These are phyloP conservation scores for Eutrema japonicum DNA, from an alignment of 345 rosid genomes.

Conservation along the genomic window DNA sequence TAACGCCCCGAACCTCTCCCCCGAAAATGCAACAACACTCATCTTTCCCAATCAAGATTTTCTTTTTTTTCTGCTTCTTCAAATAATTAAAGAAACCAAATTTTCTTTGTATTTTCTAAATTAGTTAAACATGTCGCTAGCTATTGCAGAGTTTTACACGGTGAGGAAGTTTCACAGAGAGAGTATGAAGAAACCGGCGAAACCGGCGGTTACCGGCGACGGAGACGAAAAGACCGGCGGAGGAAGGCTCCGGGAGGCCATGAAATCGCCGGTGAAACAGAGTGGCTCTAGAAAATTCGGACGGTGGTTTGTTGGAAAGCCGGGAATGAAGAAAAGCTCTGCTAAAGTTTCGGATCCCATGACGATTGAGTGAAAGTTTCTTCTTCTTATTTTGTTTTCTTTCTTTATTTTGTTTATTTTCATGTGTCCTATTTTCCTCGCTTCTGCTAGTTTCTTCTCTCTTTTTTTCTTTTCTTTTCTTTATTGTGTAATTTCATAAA, in stretches of 20 bases:
- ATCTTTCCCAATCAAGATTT: slow-evolving; percentile 17
- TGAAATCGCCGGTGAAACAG: slow-evolving; percentile 19
- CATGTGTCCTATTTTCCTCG: neutral
- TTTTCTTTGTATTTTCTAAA: neutral
- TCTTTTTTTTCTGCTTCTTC: slow-evolving; percentile 1
- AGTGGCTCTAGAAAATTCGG: slow-evolving; percentile 32
- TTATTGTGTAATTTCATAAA: slow-evolving; percentile 12
- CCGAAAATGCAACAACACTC: slow-evolving; percentile 35
- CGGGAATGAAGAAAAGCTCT: slow-evolving; percentile 36
- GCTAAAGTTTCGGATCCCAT: slow-evolving; percentile 46
- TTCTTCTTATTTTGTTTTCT: neutral
- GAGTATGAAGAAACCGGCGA: slow-evolving; percentile 39
- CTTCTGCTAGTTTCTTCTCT: slow-evolving; percentile 16
- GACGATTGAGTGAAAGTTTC: slow-evolving; percentile 26
- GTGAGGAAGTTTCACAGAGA: slow-evolving; percentile 40
- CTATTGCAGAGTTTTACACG: slow-evolving; percentile 42
- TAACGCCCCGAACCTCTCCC: slow-evolving; percentile 39
- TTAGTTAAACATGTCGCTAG: slow-evolving; percentile 37
- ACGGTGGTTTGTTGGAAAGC: slow-evolving; percentile 36
- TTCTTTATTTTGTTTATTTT: slow-evolving; percentile 5
- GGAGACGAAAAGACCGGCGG: slow-evolving; percentile 30
- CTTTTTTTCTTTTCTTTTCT: neutral
- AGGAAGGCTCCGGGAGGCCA: slow-evolving; percentile 21
- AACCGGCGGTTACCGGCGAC: slow-evolving; percentile 4
- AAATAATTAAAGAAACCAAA: neutral